Base-by-base conservation (phyloP, 352 stramenopile species). In the Phytophthora idaei region DNA sequence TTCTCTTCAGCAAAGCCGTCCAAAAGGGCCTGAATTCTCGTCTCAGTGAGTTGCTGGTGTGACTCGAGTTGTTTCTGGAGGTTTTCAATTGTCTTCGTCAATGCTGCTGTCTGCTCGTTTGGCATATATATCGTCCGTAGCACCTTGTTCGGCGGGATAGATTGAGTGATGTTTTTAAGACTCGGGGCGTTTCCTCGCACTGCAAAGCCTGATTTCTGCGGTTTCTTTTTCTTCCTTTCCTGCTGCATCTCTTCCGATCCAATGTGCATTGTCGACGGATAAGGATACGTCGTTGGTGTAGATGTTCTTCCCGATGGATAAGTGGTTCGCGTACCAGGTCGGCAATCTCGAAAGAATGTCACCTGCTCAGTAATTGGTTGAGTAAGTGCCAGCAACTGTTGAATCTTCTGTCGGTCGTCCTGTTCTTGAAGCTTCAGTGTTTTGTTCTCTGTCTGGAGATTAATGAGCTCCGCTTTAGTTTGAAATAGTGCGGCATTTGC, bases 301-400 rank as follows among this genome's bases (percentile, higher is more conserved):
- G 65, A 65, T 0, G 59, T 31, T 41, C 55, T 31, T 15, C 61
- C 57, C 28, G 76, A 66, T 31, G 89, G 83, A 55, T 85, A 94
- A 21, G 64, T 76, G 5, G 77, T 77, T 28, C 80, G 71, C 6
- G 82, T 65, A 27, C 71, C 80, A 5, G 86, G 88, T 7, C 87
- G 72, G 57, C 85, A 92, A 63, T 95, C 87, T 49, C 83, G 70
- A 27, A 86, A 81, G 68, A 93, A 93, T 17, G 78, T 89, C n/a
- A 91, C 82, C 66, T 90, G 85, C 64, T 97, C 87, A 0, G 74
- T 80, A 54, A 95, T 82, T 0, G 90, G 90, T 60, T 96, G 82
- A 28, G 90, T 95, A 21, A 96, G 76, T 44, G 76, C 73, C 39
- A 97, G 71, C 41, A 97, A 64, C 25, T 93, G 83, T 64, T 93